These are phyloP conservation scores for Candida sp. DNA, from an alignment of 1,139 yeast genomes.

Conservation along the genomic window DNA sequence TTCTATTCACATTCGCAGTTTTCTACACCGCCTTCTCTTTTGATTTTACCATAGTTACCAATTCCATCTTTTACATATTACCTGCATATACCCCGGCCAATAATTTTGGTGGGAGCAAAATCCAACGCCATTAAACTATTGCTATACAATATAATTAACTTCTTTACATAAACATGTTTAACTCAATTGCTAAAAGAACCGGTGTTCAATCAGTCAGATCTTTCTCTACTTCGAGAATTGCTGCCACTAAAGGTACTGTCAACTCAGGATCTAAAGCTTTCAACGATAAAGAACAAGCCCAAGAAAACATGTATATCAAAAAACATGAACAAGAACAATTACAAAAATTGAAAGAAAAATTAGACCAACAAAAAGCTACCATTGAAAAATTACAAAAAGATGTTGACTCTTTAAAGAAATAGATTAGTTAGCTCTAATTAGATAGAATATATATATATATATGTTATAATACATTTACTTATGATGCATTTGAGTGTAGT, in stretches of 20 bases:
- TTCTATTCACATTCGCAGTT: no score
- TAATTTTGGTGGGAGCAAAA: not conserved
- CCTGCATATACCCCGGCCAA: slow-evolving; percentile 1
- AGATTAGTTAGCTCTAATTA: slow-evolving; percentile 5
- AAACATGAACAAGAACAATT: slow-evolving; percentile 50
- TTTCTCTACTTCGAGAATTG: slow-evolving; percentile 35
- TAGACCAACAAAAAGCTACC: slow-evolving; percentile 43
- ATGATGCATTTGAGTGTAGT: not conserved
- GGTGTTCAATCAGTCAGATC: slow-evolving; percentile 29
- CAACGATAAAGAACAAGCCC: slow-evolving; percentile 44
- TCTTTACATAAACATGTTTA: slow-evolving; percentile 21
- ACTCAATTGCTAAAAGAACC: slow-evolving; percentile 29
- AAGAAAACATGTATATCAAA: slow-evolving; percentile 41
- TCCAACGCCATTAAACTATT: not conserved
- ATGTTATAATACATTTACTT: not conserved
- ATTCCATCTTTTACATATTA: no score
- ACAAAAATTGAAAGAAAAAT: slow-evolving; percentile 42
- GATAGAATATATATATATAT: not conserved
- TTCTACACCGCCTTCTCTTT: no score
- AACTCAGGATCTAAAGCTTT: slow-evolving; percentile 28
- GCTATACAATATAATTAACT: not conserved
- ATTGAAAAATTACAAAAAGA: slow-evolving; percentile 41
- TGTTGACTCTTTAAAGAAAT: slow-evolving; percentile 35
- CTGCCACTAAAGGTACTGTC: slow-evolving; percentile 24
- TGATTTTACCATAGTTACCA: no score